phyloP scores from a whole-genome alignment of 371 early-diverging fungal species.

The Apophysomyces variabilis region DNA sequence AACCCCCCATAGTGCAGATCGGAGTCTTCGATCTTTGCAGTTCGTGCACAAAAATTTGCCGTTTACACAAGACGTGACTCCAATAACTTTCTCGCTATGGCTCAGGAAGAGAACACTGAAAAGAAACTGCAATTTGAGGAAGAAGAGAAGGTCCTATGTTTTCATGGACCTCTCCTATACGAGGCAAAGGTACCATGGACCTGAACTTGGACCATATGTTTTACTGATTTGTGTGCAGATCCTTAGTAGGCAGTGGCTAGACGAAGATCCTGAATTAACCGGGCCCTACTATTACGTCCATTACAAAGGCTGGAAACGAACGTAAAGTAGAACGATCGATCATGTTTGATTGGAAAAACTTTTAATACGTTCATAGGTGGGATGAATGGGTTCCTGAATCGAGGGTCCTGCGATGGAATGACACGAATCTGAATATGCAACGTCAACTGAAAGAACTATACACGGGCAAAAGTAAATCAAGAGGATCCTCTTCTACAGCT shows the following conservation, averaged over 20 bases:
- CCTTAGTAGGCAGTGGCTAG: slow-evolving; percentile 33
- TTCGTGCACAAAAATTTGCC: too few relatives aligned
- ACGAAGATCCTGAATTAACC: slow-evolving; percentile 47
- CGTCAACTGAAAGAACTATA: slow-evolving; percentile 69
- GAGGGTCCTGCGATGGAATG: slow-evolving; percentile 82
- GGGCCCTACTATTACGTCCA: slow-evolving; percentile 93
- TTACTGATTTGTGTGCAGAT: slow-evolving; percentile 21
- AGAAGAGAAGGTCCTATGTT: slow-evolving; percentile 90
- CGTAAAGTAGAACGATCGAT: slow-evolving; percentile 49
- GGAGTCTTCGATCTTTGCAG: too few relatives aligned
- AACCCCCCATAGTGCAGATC: too few relatives aligned
- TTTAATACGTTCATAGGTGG: slow-evolving; percentile 69
- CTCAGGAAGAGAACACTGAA: slow-evolving; percentile 5
- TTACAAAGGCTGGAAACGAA: slow-evolving; percentile 97
- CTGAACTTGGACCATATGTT: not conserved
- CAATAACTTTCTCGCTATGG: not conserved
- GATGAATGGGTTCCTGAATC: slow-evolving; percentile 98
- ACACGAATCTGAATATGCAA: slow-evolving; percentile 84
- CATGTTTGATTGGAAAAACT: not conserved
- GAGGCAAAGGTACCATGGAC: slow-evolving; percentile 87
- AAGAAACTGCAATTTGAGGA: slow-evolving; percentile 32
- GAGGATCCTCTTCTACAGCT: slow-evolving; percentile 7
- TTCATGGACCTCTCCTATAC: slow-evolving; percentile 94
- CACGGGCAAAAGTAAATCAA: slow-evolving; percentile 19
- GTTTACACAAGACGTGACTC: too few relatives aligned